These are phyloP conservation scores for Botrytis medusae DNA, from an alignment of 2,329 filamentous ascomycete species.

Conservation along the genomic window DNA sequence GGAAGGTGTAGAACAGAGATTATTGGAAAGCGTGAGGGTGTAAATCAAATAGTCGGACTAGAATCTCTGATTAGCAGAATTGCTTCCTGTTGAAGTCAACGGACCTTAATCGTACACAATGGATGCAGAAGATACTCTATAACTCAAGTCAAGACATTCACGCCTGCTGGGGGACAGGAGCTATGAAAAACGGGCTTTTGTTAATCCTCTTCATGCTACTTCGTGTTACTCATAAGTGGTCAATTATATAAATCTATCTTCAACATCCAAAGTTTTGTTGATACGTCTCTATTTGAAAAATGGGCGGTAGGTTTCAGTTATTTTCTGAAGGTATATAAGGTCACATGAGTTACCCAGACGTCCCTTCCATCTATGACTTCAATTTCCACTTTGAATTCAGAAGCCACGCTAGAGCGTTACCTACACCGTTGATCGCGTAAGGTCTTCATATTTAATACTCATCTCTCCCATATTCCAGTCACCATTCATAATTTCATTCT, in stretches of 20 bases:
- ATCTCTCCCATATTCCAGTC: neutral
- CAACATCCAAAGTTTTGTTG: neutral
- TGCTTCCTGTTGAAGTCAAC: conserved; percentile 7
- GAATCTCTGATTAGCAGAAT: conserved; percentile 9
- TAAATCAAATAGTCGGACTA: conserved; percentile 5
- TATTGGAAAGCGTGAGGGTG: conserved; percentile 55
- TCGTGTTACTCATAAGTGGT: neutral
- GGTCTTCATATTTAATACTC: neutral
- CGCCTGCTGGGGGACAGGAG: neutral
- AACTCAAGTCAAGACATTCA: neutral
- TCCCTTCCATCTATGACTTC: neutral
- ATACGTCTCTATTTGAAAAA: neutral
- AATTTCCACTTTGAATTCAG: neutral
- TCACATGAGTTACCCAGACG: conserved; percentile 5
- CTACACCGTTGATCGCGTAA: neutral
- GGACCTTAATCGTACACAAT: neutral
- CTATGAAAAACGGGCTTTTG: too few relatives aligned
- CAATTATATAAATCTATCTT: neutral
- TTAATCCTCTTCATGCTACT: neutral
- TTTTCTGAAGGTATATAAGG: neutral
- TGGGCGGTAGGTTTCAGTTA: neutral
- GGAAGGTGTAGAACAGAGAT: conserved; percentile 80
- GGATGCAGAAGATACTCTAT: neutral
- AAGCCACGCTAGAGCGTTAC: neutral
- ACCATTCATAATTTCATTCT: neutral